Percentiles rank a stretch among this genome's conserved stretches.
Evolutionary conservation across 306 rosid genomes (phyloP).

Genomic region (Quercus rubra): DNA sequence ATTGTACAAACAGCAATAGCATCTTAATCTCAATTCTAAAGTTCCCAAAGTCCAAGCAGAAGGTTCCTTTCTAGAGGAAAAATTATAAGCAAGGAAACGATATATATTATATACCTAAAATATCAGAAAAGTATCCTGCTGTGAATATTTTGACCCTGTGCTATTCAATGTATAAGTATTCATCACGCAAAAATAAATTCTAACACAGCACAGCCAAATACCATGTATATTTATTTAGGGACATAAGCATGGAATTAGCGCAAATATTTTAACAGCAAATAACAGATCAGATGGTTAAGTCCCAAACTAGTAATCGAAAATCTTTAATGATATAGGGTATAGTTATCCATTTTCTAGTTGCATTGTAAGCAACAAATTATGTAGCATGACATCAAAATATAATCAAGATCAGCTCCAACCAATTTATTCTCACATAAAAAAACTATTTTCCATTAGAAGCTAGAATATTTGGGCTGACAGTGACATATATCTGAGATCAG

Average conservation of each 20-base stretch:
- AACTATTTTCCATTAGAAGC: neutral
- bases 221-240: neutral
- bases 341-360: neutral
- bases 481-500: neutral
- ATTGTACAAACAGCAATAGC: neutral
- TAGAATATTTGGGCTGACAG: neutral
- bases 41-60: neutral
- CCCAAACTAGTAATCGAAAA: neutral
- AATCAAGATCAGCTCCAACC: conserved; percentile 10
- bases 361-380: neutral
- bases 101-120: neutral
- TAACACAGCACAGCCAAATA: neutral
- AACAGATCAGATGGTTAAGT: neutral
- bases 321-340: neutral
- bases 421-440: conserved; percentile 4
- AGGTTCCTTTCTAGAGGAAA: neutral
- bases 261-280: neutral
- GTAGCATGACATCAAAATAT: conserved; percentile 13
- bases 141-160: neutral
- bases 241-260: neutral
- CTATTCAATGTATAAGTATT: neutral
- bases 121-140: neutral
- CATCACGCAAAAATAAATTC: neutral
- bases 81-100: neutral
- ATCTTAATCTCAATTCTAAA: neutral